Evolutionary conservation across 371 early-diverging fungal genomes (phyloP), one percentile per base, ranked within the genome.

Genomic region (Rhizopus stolonifer): DNA sequence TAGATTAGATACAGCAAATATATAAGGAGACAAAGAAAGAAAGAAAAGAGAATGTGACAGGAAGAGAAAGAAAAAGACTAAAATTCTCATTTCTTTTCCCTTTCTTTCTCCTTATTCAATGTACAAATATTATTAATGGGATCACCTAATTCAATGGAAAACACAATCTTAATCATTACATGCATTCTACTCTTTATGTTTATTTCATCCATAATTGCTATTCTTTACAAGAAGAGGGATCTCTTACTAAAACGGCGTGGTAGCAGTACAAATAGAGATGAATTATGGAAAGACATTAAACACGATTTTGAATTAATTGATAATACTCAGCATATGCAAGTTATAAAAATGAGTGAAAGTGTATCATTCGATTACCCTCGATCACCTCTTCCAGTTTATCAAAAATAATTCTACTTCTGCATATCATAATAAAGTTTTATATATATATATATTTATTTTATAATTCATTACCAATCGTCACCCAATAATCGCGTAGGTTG

Each of bases 401-500:
- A 8, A 8, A 36, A 36, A 36, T 36, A n/a, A 15, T 29, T 29
- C 11, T 29, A 29, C 4, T 15, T n/a, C n/a, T n/a, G n/a, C n/a
- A n/a, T n/a, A n/a, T n/a, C n/a, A n/a, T n/a, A 38, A 38, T n/a
- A 38, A 38, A 38, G 7, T 29, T 10, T 7, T 29, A 4, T 29
- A 29, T 10, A 38, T 11, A 32, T 11, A 18, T 25, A 40, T 7
- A 9, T 23, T 24, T 26, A 18, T 9, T 19, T 63, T 72, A 92
- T 33, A 95, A 79, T 68, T 95, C 94, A 64, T 95, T 95, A 54
- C 96, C 96, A 54, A 95, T 82, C 3, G 96, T 95, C 22, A 93
- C 92, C 96, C 96, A 95, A 61, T 89, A 91, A 74, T 93, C 93
- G 46, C 96, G 79, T 18, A 94, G 69, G 64, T 95, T 95, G 73